Evolutionary conservation across 345 rosid species (phyloP).

Genomic region (Eucalyptus victrix): DNA sequence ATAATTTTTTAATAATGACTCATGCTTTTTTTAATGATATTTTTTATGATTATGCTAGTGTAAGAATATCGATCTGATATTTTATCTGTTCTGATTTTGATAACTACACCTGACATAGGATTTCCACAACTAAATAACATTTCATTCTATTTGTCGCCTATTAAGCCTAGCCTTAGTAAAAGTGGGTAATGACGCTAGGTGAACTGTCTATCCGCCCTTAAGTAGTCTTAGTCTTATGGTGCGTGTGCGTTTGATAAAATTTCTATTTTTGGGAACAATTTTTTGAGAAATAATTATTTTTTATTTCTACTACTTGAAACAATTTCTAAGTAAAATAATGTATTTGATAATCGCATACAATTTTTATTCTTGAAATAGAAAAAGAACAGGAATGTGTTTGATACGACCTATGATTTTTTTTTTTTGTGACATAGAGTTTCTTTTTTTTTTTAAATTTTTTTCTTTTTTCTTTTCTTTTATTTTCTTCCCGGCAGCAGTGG

Average conservation of each 20-base stretch:
- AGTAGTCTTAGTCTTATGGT: neutral
- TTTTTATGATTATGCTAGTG: neutral
- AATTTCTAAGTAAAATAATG: accelerated
- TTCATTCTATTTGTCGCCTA: neutral
- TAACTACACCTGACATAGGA: neutral
- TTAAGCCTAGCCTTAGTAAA: neutral
- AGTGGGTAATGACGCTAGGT: neutral
- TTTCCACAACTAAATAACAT: neutral
- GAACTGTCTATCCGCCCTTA: neutral
- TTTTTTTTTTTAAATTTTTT: too few species aligned
- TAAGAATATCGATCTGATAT: neutral
- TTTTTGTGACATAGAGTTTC: too few species aligned
- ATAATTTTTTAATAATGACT: neutral
- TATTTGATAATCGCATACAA: accelerated
- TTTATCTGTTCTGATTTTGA: neutral
- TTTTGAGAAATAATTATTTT: too few species aligned
- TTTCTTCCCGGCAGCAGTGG: accelerated
- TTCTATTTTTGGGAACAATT: accelerated
- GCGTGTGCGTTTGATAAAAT: accelerated
- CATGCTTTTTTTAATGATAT: neutral
- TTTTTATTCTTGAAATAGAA: too few species aligned
- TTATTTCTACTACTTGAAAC: accelerated
- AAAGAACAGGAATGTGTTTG: accelerated
- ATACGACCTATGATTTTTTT: accelerated
- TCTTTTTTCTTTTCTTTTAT: accelerated